These are phyloP conservation scores for Lentinula raphanica DNA, from an alignment of 768 basidiomycete species.

Conservation along the genomic window DNA sequence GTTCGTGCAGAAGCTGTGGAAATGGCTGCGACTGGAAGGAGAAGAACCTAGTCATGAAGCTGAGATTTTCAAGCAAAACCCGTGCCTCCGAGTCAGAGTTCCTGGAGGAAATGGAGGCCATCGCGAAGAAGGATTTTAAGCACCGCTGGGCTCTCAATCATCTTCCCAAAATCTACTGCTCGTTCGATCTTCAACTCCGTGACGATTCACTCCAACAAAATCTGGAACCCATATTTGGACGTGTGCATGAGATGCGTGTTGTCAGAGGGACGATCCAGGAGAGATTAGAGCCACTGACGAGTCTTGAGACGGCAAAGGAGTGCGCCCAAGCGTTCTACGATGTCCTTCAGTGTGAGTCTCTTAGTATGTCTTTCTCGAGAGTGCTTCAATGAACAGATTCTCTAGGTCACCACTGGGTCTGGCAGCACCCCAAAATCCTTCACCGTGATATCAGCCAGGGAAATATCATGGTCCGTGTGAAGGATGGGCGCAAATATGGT, in stretches of 20 bases:
- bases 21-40: not conserved
- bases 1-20: not conserved
- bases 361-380: not conserved
- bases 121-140: too few species aligned
- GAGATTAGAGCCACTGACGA: not conserved
- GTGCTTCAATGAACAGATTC: not conserved
- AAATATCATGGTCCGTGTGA: not conserved
- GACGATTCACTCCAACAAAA: not conserved
- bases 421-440: not conserved
- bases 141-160: not conserved
- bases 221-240: not conserved
- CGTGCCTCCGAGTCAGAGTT: not conserved
- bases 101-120: not conserved
- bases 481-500: not conserved
- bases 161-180: not conserved
- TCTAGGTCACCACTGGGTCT: not conserved
- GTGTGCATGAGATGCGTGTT: not conserved
- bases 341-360: not conserved
- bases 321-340: not conserved
- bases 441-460: constrained; percentile 2
- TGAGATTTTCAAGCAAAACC: not conserved
- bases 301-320: not conserved
- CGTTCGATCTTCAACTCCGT: not conserved
- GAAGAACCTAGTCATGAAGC: not conserved
- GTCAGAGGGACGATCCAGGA: not conserved